Percentiles rank a stretch among this genome's conserved stretches.
Conservation (phyloP, 192 early-diverging fungal genomes). For the Allomyces javanicus region DNA sequence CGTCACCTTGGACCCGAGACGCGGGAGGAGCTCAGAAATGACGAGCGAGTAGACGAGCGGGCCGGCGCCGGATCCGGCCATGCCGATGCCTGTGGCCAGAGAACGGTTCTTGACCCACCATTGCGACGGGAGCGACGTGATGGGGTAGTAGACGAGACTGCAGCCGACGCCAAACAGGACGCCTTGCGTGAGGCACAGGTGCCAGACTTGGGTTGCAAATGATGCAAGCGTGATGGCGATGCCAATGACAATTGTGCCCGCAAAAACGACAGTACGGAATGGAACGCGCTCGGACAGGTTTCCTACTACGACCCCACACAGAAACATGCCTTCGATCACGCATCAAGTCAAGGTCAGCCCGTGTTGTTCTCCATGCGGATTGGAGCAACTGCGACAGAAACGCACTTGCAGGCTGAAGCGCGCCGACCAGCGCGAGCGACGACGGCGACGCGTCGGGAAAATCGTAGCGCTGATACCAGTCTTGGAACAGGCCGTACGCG, state of each 20-base stretch:
- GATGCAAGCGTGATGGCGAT: constrained; percentile 25
- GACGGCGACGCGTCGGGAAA: constrained; percentile 19
- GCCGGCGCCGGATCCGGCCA: constrained; percentile 30
- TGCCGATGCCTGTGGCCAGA: constrained; percentile 25
- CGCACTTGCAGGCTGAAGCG: constrained; percentile 14
- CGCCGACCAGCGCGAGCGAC: constrained; percentile 28
- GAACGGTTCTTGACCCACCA: constrained; percentile 27
- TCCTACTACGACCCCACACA: constrained; percentile 21
- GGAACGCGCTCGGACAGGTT: constrained; percentile 27
- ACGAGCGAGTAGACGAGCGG: constrained; percentile 27
- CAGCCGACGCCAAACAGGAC: constrained; percentile 35
- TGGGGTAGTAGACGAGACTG: constrained; percentile 24
- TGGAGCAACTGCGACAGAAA: no score
- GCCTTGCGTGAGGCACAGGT: constrained; percentile 40
- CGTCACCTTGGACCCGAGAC: constrained; percentile 27
- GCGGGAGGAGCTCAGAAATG: constrained; percentile 18
- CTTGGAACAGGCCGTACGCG: constrained; percentile 5
- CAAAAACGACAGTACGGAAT: constrained; percentile 21
- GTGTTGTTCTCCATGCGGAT: no score
- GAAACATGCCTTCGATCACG: constrained; percentile 16
- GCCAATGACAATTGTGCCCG: constrained; percentile 28
- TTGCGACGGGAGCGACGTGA: constrained; percentile 29
- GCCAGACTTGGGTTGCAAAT: constrained; percentile 22
- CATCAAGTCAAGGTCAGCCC: no score
- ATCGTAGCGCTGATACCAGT: constrained; percentile 13